These are phyloP conservation scores for Anthracocystis walkeri DNA, from an alignment of 1,284 basidiomycete species.

Conservation along the genomic window DNA sequence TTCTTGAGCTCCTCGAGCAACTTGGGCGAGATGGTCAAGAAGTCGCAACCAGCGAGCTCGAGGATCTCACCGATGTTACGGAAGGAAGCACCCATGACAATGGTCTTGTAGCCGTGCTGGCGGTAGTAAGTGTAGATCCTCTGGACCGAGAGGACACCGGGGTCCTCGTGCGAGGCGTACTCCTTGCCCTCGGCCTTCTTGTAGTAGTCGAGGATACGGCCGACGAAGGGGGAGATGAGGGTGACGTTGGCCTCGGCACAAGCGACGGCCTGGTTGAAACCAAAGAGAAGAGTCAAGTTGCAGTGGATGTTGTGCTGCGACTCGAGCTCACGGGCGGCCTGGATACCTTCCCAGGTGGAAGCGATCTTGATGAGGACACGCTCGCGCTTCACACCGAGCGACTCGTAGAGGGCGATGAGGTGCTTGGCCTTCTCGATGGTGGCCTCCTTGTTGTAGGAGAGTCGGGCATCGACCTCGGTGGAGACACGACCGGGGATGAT, in stretches of 20 bases:
- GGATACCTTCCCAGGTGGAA: slow-evolving; percentile 99
- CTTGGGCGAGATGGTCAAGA: slow-evolving; percentile 91
- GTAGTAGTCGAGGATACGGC: slow-evolving; percentile 74
- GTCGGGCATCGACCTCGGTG: slow-evolving; percentile 96
- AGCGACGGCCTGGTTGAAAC: slow-evolving; percentile 97
- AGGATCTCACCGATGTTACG: slow-evolving; percentile 87
- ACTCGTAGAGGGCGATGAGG: slow-evolving; percentile 93
- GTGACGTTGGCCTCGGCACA: slow-evolving; percentile 98
- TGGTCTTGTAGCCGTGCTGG: slow-evolving; percentile 97
- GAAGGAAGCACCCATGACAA: slow-evolving; percentile 99
- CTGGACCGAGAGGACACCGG: slow-evolving; percentile 95
- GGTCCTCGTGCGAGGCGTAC: slow-evolving; percentile 76
- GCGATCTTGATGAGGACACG: slow-evolving; percentile 97
- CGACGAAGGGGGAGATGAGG: slow-evolving; percentile 98
- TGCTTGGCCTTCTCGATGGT: slow-evolving; percentile 87
- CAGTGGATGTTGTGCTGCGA: slow-evolving; percentile 88
- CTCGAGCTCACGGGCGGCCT: slow-evolving; percentile 96
- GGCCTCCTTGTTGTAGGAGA: slow-evolving; percentile 93
- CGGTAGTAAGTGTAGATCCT: slow-evolving; percentile 98
- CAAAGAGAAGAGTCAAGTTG: slow-evolving; percentile 98
- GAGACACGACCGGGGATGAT: slow-evolving; percentile 99
- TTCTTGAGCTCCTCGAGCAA: slow-evolving; percentile 93
- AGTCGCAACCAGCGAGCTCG: slow-evolving; percentile 91
- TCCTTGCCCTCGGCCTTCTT: slow-evolving; percentile 67
- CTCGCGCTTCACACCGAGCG: slow-evolving; percentile 88